Evolutionary conservation across 2,329 filamentous ascomycete species (phyloP), one percentile per base, ranked within the genome.

Genomic region (Fusarium piperis): DNA sequence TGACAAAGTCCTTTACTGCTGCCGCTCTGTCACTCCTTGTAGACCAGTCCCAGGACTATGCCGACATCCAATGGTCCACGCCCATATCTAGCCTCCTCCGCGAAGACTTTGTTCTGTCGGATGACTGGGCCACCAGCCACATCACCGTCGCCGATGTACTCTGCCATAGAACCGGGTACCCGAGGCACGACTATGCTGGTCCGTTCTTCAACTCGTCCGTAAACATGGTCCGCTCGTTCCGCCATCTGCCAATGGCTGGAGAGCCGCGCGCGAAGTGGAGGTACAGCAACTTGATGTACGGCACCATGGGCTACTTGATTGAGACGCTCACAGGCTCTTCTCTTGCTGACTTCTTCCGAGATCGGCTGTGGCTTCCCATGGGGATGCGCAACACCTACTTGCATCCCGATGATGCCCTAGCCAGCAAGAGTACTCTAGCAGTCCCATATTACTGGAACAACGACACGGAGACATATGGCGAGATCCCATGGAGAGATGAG

Each of bases 1-100:
- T 83, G 18, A 88, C 86, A 36, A 89, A 89, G 72, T 84, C 85
- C 1, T 82, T 87, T 62, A 87, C 85, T 1, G 83, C 86, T 6
- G 85, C 85, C 1, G 81, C 82, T 0, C 70, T 89, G 6, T 83
- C 84, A 1, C 74, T 87, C 3, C 79, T 88, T 3, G 78, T 88
- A 3, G 82, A 84, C 30, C 79, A 85, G 11, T 78, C 83, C 12
- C 77, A 80, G 16, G 79, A 81, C 12, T 79, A 84, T 51, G 76
- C 82, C 6, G 77, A 79, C 16, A 75, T 87, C 3, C 75, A 81
- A 57, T 88, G 85, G 84, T 75, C 79, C 2, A 83, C 85, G 0
- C 81, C 82, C 1, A 79, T 89, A 32, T 82, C 80, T 2, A 70
- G 73, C 18, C 71, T 88, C 1, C 78, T 88, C 1, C 80, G 79